Conservation (phyloP, 805 yeast genomes). For the Wickerhamiella musiphila region DNA sequence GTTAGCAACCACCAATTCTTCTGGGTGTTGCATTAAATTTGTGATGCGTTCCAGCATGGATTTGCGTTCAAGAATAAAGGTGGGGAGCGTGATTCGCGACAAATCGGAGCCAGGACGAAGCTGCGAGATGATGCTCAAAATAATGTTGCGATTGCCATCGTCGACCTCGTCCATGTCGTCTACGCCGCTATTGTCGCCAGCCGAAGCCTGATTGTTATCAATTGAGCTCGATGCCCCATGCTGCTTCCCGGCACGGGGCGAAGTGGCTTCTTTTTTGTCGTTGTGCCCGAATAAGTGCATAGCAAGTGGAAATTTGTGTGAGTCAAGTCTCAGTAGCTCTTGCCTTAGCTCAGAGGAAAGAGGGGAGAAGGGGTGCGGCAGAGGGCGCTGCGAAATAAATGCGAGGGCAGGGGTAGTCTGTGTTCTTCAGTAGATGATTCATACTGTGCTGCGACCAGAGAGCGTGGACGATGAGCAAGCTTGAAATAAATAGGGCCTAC, state of each 20-base stretch:
- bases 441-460: too few species aligned
- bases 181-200: slow-evolving; percentile 5
- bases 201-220: background rate
- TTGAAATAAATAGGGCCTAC: too few species aligned
- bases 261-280: slow-evolving; percentile 1
- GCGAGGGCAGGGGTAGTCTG: too few species aligned
- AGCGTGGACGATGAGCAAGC: too few species aligned
- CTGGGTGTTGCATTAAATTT: slow-evolving; percentile 64
- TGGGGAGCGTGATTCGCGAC: slow-evolving; percentile 81
- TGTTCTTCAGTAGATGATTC: too few species aligned
- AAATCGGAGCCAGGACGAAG: slow-evolving; percentile 85
- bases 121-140: slow-evolving; percentile 77
- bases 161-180: slow-evolving; percentile 80
- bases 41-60: slow-evolving; percentile 93
- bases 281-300: background rate
- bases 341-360: too few species aligned
- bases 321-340: too few species aligned
- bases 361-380: too few species aligned
- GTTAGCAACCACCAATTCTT: slow-evolving; percentile 54
- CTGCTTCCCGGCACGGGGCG: too few species aligned
- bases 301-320: slow-evolving; percentile 1
- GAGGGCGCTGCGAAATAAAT: too few species aligned
- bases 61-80: slow-evolving; percentile 85
- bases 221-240: background rate
- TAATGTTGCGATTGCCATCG: slow-evolving; percentile 71